phyloP scores from a whole-genome alignment of 106 monocot genomes.

The Dioscorea dumetorum region DNA sequence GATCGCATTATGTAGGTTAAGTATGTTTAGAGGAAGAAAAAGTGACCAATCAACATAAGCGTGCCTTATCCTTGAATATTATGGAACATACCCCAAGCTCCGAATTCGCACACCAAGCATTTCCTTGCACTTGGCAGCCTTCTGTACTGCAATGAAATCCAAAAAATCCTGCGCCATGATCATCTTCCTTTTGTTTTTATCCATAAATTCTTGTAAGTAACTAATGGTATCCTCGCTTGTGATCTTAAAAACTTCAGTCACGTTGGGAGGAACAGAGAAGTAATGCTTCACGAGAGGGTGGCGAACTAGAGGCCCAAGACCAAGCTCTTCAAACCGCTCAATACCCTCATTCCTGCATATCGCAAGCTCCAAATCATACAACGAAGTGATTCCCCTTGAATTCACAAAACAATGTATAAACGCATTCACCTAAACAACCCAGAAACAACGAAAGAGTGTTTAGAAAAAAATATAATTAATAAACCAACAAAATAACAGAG shows the following conservation, averaged over 20 bases:
- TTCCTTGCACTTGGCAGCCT: constrained; percentile 45
- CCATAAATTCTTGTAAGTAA: constrained; percentile 28
- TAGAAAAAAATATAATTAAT: no score
- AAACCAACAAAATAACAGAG: no score
- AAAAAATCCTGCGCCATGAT: constrained; percentile 50
- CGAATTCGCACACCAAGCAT: constrained; percentile 80
- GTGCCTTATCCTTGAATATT: no score
- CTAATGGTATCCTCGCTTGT: constrained; percentile 52
- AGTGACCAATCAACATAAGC: no score
- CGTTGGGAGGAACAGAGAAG: constrained; percentile 49
- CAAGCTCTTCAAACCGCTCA: constrained; percentile 69
- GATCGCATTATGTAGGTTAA: no score
- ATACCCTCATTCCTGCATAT: constrained; percentile 79
- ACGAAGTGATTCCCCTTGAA: constrained; percentile 46
- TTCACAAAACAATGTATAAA: constrained; percentile 89
- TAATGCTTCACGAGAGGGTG: constrained; percentile 67
- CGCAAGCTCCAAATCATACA: constrained; percentile 70
- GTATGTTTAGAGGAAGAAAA: no score
- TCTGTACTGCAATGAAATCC: constrained; percentile 46
- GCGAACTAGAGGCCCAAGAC: constrained; percentile 62
- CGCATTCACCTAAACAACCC: constrained; percentile 53
- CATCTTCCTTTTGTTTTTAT: constrained; percentile 23
- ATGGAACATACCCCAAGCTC: constrained; percentile 50
- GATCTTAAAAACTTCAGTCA: constrained; percentile 49
- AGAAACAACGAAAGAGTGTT: background rate